Conservation (phyloP, 2,329 filamentous ascomycete species). For the Fusarium heterosporum region DNA sequence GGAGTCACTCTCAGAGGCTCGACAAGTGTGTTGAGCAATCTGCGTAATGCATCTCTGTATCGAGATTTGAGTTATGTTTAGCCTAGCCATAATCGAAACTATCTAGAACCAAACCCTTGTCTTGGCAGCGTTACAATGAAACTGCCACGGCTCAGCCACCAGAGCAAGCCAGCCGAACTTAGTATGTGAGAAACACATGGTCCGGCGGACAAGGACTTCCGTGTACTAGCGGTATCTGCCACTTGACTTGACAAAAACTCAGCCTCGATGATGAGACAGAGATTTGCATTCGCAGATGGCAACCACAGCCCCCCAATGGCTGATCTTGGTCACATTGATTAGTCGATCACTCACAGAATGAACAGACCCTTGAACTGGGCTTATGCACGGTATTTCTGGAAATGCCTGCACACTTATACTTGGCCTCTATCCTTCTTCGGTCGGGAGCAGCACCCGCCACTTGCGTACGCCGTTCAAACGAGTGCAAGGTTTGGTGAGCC, state of each 20-base stretch:
- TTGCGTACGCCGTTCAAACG: constrained; percentile 36
- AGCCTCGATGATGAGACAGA: constrained; percentile 13
- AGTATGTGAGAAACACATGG: neutral
- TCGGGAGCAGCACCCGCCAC: constrained; percentile 32
- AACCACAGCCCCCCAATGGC: constrained; percentile 31
- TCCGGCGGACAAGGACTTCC: constrained; percentile 10
- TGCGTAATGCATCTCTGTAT: neutral
- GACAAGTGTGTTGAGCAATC: neutral
- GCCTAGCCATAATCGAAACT: constrained; percentile 10
- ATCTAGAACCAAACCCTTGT: constrained; percentile 11
- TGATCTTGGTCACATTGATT: constrained; percentile 29
- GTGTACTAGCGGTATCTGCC: neutral
- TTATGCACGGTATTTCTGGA: constrained; percentile 37
- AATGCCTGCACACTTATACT: neutral
- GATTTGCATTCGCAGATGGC: constrained; percentile 15
- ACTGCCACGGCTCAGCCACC: constrained; percentile 31
- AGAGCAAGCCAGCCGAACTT: neutral
- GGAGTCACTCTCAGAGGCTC: neutral
- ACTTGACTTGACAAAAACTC: constrained; percentile 6
- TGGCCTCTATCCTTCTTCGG: constrained; percentile 1
- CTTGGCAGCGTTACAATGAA: constrained; percentile 24
- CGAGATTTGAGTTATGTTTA: neutral
- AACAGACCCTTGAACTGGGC: constrained; percentile 5
- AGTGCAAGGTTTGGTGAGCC: constrained; percentile 23
- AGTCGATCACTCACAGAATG: neutral